Conservation (phyloP, 768 basidiomycete genomes). For the Rhizopogon roseolus region DNA sequence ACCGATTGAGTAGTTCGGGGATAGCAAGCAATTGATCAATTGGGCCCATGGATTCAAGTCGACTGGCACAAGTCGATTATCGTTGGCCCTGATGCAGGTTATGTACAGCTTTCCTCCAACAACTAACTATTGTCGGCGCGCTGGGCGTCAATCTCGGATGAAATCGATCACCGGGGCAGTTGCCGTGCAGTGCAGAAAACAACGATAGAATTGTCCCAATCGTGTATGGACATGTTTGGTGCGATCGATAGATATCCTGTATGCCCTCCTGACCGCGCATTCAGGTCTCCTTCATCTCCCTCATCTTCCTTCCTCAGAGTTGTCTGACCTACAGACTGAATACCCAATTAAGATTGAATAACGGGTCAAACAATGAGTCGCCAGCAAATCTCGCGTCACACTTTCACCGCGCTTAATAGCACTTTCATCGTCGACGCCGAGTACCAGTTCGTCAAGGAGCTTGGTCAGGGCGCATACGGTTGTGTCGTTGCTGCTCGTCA, state of each 20-base stretch:
- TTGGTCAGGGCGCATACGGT: conserved; percentile 94
- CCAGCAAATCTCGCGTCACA: conserved; percentile 55
- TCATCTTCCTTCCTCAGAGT: not conserved
- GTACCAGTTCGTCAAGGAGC: conserved; percentile 94
- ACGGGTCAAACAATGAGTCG: not conserved
- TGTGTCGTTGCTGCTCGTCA: conserved; percentile 87
- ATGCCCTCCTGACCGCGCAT: not conserved
- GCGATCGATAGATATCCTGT: conserved; percentile 26
- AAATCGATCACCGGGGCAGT: not conserved
- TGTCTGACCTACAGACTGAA: not conserved
- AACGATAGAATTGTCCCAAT: not conserved
- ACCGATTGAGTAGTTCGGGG: too few species aligned
- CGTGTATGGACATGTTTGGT: conserved; percentile 25
- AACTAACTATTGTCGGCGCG: too few species aligned
- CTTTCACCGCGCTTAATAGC: conserved; percentile 80
- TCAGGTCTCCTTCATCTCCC: not conserved
- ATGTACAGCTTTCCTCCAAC: too few species aligned
- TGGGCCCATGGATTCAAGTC: too few species aligned
- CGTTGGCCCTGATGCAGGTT: too few species aligned
- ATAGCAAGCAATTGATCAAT: too few species aligned
- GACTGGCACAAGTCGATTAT: too few species aligned
- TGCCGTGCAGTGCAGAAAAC: not conserved
- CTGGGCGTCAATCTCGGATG: not conserved
- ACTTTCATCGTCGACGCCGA: conserved; percentile 84
- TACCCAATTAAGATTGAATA: not conserved